Percentiles rank a stretch among this genome's conserved stretches.
These are phyloP conservation scores for Zygotorulaspora sp. DNA, from an alignment of 805 yeast species.

Conservation along the genomic window DNA sequence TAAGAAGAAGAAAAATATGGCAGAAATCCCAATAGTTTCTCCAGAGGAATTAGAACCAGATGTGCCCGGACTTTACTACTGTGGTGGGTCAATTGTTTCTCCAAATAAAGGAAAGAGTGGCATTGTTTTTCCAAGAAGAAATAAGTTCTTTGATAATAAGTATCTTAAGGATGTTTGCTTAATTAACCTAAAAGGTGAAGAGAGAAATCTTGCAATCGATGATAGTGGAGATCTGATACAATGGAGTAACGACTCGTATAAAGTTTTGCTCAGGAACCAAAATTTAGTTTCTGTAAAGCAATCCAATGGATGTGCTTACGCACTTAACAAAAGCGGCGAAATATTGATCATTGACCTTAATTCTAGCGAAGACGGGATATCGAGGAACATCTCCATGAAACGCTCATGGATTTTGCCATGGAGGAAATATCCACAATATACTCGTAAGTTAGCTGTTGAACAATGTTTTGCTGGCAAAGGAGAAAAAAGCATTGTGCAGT, in stretches of 20 bases:
- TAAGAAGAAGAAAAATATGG: constrained; percentile 13
- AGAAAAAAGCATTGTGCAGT: constrained; percentile 47
- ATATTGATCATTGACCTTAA: constrained; percentile 35
- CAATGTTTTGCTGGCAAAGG: constrained; percentile 33
- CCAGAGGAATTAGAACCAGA: constrained; percentile 35
- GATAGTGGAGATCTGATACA: constrained; percentile 68
- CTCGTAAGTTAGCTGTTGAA: constrained; percentile 21
- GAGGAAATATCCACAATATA: constrained; percentile 21
- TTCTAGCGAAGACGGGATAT: constrained; percentile 8
- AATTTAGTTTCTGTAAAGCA: constrained; percentile 42
- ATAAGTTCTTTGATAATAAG: constrained; percentile 59
- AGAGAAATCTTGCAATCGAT: constrained; percentile 51
- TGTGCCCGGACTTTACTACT: constrained; percentile 56
- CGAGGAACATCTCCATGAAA: constrained; percentile 3
- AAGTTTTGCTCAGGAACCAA: constrained; percentile 43
- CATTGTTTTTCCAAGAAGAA: constrained; percentile 52
- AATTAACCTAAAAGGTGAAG: constrained; percentile 37
- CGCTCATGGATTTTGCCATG: constrained; percentile 27
- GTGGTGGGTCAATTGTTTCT: constrained; percentile 50
- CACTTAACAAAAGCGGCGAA: constrained; percentile 38
- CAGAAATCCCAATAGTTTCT: constrained; percentile 32
- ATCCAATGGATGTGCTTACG: constrained; percentile 54
- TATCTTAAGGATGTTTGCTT: constrained; percentile 53
- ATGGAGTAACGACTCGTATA: constrained; percentile 45
- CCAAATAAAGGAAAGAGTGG: constrained; percentile 26